Conservation (phyloP, 345 rosid species). For the Ceriops decandra region DNA sequence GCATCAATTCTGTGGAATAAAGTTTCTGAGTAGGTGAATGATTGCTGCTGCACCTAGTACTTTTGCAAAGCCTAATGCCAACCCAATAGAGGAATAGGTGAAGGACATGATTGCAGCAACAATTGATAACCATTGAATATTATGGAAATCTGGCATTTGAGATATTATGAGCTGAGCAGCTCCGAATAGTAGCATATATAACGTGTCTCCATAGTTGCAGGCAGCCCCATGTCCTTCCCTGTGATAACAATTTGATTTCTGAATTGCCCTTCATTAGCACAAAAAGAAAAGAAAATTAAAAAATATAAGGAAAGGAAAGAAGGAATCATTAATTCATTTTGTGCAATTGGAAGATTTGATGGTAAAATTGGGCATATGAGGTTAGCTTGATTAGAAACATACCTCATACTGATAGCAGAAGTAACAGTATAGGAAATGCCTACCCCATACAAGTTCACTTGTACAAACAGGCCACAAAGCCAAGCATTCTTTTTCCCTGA, state of each 20-base stretch:
- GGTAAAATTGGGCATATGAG: neutral
- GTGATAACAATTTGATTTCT: slow-evolving; percentile 17
- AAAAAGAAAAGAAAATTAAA: neutral
- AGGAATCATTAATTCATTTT: too few species aligned
- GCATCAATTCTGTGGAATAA: neutral
- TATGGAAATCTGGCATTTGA: slow-evolving; percentile 35
- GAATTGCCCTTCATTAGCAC: slow-evolving; percentile 20
- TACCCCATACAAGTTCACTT: slow-evolving; percentile 38
- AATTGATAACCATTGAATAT: slow-evolving; percentile 36
- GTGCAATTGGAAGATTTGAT: too few species aligned
- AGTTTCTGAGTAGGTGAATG: neutral
- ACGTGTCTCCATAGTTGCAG: slow-evolving; percentile 2
- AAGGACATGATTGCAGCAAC: slow-evolving; percentile 38
- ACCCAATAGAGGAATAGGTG: slow-evolving; percentile 32
- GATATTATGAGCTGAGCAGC: slow-evolving; percentile 28
- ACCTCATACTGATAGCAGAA: slow-evolving; percentile 51
- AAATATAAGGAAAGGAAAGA: neutral
- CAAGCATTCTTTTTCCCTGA: slow-evolving; percentile 38
- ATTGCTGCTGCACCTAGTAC: slow-evolving; percentile 22
- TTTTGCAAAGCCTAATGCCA: slow-evolving; percentile 26
- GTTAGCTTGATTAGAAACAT: neutral
- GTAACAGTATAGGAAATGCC: slow-evolving; percentile 49
- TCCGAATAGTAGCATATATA: slow-evolving; percentile 28
- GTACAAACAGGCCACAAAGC: slow-evolving; percentile 33
- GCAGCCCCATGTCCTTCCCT: slow-evolving; percentile 9